Percentiles rank a stretch among this genome's conserved stretches.
phyloP scores from a whole-genome alignment of 2,329 filamentous ascomycete genomes.

The Trichoderma sp. region DNA sequence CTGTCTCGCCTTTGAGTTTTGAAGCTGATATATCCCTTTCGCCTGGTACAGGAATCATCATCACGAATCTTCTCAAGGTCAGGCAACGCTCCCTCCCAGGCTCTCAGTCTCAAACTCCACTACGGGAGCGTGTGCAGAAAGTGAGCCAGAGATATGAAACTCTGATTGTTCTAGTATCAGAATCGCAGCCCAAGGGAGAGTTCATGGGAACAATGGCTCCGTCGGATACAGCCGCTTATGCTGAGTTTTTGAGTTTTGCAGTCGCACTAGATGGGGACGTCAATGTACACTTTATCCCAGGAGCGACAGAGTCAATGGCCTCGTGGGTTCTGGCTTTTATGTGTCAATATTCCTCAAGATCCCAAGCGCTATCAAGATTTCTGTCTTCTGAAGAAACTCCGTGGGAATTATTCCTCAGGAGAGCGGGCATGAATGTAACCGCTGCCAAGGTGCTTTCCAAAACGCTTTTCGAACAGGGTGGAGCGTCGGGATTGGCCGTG shows the following conservation, averaged over 20 bases:
- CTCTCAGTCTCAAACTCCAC: constrained; percentile 38
- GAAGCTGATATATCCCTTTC: constrained; percentile 75
- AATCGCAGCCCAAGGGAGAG: constrained; percentile 44
- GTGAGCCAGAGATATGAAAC: constrained; percentile 62
- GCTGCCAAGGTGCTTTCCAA: constrained; percentile 36
- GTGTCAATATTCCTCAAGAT: constrained; percentile 40
- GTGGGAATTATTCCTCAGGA: constrained; percentile 38
- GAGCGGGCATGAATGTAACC: constrained; percentile 37
- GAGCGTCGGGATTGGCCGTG: constrained; percentile 28
- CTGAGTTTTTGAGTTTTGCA: constrained; percentile 51
- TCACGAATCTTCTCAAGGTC: constrained; percentile 68
- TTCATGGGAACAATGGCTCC: constrained; percentile 36
- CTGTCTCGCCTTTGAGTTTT: constrained; percentile 39
- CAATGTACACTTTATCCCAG: constrained; percentile 46
- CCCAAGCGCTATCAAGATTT: constrained; percentile 31
- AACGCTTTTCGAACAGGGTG: constrained; percentile 27
- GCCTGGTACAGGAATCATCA: constrained; percentile 63
- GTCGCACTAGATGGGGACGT: constrained; percentile 39
- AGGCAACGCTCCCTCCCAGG: constrained; percentile 67
- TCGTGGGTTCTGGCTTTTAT: constrained; percentile 55
- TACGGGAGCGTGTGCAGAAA: constrained; percentile 54
- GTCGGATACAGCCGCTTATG: constrained; percentile 45
- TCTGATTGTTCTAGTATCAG: constrained; percentile 66
- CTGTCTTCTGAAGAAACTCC: constrained; percentile 41
- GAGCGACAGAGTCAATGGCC: constrained; percentile 48